Base-by-base conservation (phyloP, 805 yeast genomes). In the Lachancea dasiensis region DNA sequence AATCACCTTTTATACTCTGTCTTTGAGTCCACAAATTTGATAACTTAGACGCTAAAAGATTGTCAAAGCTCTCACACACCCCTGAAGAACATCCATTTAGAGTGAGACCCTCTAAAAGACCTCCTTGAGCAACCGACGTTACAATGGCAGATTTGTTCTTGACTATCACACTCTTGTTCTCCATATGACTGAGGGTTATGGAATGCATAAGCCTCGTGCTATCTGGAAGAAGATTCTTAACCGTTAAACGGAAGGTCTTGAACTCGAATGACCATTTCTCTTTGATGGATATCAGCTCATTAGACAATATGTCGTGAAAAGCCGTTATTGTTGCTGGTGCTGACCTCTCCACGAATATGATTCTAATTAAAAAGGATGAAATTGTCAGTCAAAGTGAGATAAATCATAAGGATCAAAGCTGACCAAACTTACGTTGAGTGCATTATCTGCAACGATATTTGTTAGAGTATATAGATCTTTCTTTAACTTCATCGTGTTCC, bases 21-120 rank as follows among this genome's bases (percentile, higher is more conserved):
- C 63, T 43, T 30, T 50, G 60, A 8, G 49, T 46, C 64, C 64
- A 59, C 13, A 59, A 48, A 38, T 55, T 58, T 2, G 60, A 50
- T 14, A 59, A 47, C 32, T 54, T 56, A 8, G 46, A 44, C 0
- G 46, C 30, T 14, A 59, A 23, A 4, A 58, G 40, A 9, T 36
- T 22, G 31, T 58, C 62, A 26, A 58, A 42, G 3, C 61, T 36
- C 22, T 50, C 58, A 9, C 49, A 47, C 20, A 40, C 44, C 7
- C 56, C 56, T 3, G 51, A 44, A 20, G 50, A 47, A 28, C 58
- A 51, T 5, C 46, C 49, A 30, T 51, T 52, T 10, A 45, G 38
- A 14, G 50, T 22, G 8, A 48, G 45, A 5, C 27, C 47, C 14
- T 28, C 41, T 1, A 54, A 48, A 3, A 45, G 39, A 34, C 29